Percentiles rank a stretch among this genome's conserved stretches.
Conservation (phyloP, 2,329 filamentous ascomycete genomes). For the Botryotinia narcissicola region DNA sequence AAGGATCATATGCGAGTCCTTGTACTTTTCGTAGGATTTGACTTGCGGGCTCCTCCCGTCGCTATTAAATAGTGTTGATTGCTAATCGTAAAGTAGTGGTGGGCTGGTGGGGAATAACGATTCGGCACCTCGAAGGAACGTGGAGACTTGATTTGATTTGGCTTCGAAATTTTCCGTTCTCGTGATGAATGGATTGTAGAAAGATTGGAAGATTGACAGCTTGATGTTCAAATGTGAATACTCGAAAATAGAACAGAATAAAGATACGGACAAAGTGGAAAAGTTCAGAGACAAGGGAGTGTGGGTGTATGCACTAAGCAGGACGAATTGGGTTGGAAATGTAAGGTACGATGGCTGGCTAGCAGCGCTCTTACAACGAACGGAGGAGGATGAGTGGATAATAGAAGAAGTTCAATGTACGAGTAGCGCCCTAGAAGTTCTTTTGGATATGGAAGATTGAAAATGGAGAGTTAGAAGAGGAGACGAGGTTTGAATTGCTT, state of each 20-base stretch:
- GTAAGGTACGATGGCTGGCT: constrained; percentile 22
- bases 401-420: neutral
- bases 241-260: neutral
- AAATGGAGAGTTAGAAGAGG: constrained; percentile 7
- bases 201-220: constrained; percentile 1
- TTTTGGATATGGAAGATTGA: constrained; percentile 15
- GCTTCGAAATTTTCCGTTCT: constrained; percentile 12
- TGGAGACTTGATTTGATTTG: constrained; percentile 5
- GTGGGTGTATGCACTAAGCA: constrained; percentile 16
- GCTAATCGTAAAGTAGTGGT: constrained; percentile 1
- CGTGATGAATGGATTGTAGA: constrained; percentile 13
- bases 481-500: constrained; percentile 6
- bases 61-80: constrained; percentile 20
- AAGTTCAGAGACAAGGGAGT: constrained; percentile 15
- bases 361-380: constrained; percentile 16
- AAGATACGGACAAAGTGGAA: constrained; percentile 1
- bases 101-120: neutral
- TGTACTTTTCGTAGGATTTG: constrained; percentile 7
- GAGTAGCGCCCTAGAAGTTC: constrained; percentile 10
- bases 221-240: constrained; percentile 4
- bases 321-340: constrained; percentile 12
- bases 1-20: neutral
- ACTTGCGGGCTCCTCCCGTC: neutral
- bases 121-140: constrained; percentile 12
- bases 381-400: constrained; percentile 7